Evolutionary conservation across 805 yeast species (phyloP).

Genomic region (Pichia sporocuriosa): DNA sequence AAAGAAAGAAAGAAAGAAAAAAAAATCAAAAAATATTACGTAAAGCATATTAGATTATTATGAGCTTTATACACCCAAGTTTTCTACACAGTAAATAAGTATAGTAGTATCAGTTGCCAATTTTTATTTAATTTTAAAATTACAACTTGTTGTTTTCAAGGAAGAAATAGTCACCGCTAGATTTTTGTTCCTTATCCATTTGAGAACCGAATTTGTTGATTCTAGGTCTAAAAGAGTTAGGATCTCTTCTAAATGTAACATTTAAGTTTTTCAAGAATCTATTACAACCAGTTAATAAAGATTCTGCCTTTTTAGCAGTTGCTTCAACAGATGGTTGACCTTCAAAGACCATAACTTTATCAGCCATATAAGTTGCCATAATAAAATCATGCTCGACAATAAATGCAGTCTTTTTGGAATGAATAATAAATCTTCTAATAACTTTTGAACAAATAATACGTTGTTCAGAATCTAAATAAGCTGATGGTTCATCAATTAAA

Average conservation of each 20-base stretch:
- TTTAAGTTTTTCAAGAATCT: slow-evolving; percentile 92
- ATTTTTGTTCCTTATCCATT: slow-evolving; percentile 97
- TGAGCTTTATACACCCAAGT: too few relatives aligned
- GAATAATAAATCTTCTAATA: slow-evolving; percentile 92
- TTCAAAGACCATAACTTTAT: slow-evolving; percentile 96
- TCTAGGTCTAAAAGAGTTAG: slow-evolving; percentile 96
- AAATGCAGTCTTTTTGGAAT: slow-evolving; percentile 97
- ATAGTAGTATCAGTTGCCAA: too few relatives aligned
- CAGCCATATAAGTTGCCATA: slow-evolving; percentile 99
- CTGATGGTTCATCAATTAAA: slow-evolving; percentile 97
- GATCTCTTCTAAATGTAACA: slow-evolving; percentile 99
- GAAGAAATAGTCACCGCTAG: slow-evolving; percentile 91
- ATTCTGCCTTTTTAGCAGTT: slow-evolving; percentile 81
- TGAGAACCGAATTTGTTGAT: slow-evolving; percentile 96
- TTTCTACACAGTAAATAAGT: not conserved
- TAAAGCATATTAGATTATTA: too few relatives aligned
- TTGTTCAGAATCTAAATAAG: slow-evolving; percentile 97
- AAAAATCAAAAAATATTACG: too few relatives aligned
- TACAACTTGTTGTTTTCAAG: slow-evolving; percentile 56
- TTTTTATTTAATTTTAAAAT: slow-evolving; percentile 1
- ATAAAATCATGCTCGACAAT: slow-evolving; percentile 99
- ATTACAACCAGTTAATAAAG: slow-evolving; percentile 95
- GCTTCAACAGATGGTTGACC: slow-evolving; percentile 89
- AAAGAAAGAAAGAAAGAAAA: too few relatives aligned
- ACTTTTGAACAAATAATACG: slow-evolving; percentile 99